Percentiles rank a stretch among this genome's conserved stretches.
Evolutionary conservation across 2,329 filamentous ascomycete species (phyloP).

Genomic region (Diaporthe vexans): DNA sequence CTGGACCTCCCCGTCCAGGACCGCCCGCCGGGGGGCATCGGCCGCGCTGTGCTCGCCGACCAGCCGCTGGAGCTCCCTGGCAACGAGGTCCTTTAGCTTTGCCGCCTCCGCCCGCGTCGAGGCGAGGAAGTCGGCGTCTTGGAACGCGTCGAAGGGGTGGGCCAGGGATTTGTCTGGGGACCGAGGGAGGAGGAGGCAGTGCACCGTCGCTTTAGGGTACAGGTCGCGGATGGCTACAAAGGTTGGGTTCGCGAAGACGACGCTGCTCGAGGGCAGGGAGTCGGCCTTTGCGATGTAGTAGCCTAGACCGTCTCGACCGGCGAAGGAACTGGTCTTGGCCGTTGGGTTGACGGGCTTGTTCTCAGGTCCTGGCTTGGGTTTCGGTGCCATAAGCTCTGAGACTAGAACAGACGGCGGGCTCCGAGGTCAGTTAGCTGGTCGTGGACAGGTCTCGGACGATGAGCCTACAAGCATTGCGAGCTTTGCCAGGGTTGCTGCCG

Average conservation of each 20-base stretch:
- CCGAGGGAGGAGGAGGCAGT: slow-evolving; percentile 90
- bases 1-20: slow-evolving; percentile 72
- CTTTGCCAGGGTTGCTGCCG: slow-evolving; percentile 44
- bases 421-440: slow-evolving; percentile 38
- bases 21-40: slow-evolving; percentile 76
- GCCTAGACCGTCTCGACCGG: slow-evolving; percentile 71
- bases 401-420: slow-evolving; percentile 52
- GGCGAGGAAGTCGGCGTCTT: slow-evolving; percentile 77
- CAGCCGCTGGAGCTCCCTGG: slow-evolving; percentile 78
- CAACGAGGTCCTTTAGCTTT: slow-evolving; percentile 75
- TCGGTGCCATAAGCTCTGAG: slow-evolving; percentile 68
- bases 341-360: slow-evolving; percentile 41
- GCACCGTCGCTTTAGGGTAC: slow-evolving; percentile 88
- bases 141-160: slow-evolving; percentile 84
- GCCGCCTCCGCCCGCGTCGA: slow-evolving; percentile 72
- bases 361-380: slow-evolving; percentile 46
- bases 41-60: slow-evolving; percentile 74
- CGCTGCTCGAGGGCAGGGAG: slow-evolving; percentile 67
- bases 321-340: slow-evolving; percentile 50
- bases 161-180: slow-evolving; percentile 69
- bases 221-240: slow-evolving; percentile 86
- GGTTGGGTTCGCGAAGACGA: slow-evolving; percentile 76
- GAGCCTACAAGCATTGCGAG: slow-evolving; percentile 58
- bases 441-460: neutral
- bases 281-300: slow-evolving; percentile 76